Percentiles rank a stretch among this genome's conserved stretches.
Evolutionary conservation across 2,329 filamentous ascomycete species (phyloP).

Genomic region (Fusarium sp.): DNA sequence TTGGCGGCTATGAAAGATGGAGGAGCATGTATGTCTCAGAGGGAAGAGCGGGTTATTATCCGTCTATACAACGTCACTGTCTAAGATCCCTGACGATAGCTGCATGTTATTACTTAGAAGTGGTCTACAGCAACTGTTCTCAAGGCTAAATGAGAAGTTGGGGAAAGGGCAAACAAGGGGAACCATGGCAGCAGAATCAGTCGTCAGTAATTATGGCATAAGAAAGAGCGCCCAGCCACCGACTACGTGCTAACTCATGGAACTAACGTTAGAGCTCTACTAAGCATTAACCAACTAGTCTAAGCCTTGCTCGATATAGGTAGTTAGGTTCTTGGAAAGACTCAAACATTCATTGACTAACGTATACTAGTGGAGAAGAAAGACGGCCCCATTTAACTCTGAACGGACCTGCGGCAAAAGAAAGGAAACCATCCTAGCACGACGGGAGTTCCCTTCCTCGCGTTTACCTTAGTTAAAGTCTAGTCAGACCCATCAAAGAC

Average conservation of each 20-base stretch:
- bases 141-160: not conserved
- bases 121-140: conserved; percentile 1
- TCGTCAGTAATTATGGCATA: not conserved
- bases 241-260: not conserved
- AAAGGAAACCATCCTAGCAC: conserved; percentile 27
- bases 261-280: not conserved
- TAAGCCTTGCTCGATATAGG: not conserved
- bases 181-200: not conserved
- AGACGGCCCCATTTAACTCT: conserved; percentile 4
- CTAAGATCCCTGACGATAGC: conserved; percentile 1
- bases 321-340: not conserved
- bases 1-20: conserved; percentile 20
- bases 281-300: not conserved
- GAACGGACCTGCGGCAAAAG: conserved; percentile 8
- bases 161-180: not conserved
- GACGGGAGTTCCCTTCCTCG: conserved; percentile 35
- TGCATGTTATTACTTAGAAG: conserved; percentile 6
- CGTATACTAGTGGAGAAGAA: not conserved
- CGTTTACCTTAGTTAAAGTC: conserved; percentile 6
- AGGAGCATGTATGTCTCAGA: conserved; percentile 9
- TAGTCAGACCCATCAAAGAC: conserved; percentile 18
- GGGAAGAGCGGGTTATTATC: conserved; percentile 5
- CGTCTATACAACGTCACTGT: conserved; percentile 21
- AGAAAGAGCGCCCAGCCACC: not conserved
- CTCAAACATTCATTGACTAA: not conserved